phyloP scores from a whole-genome alignment of 805 yeast genomes.

The Jamesozyma jinghongensis region DNA sequence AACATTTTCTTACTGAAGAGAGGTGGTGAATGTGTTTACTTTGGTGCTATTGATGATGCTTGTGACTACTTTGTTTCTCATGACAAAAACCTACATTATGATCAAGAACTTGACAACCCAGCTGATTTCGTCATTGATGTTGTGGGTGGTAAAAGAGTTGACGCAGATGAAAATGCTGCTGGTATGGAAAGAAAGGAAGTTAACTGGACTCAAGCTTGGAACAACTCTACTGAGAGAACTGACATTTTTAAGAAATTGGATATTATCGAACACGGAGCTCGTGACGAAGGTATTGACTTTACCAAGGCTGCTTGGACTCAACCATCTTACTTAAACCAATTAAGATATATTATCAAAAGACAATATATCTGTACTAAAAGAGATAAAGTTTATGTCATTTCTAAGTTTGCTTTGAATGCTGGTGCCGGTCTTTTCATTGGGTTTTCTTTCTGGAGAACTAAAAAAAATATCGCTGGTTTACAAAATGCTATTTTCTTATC shows the following conservation, averaged over 20 bases:
- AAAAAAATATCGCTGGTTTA: constrained; percentile 44
- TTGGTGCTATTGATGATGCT: constrained; percentile 62
- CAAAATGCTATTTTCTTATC: constrained; percentile 54
- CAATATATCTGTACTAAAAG: constrained; percentile 45
- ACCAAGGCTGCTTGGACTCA: constrained; percentile 13
- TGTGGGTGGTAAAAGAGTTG: constrained; percentile 52
- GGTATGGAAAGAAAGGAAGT: neutral
- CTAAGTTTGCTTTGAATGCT: constrained; percentile 47
- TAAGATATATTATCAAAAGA: constrained; percentile 35
- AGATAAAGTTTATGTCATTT: constrained; percentile 50
- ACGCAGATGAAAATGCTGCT: constrained; percentile 1
- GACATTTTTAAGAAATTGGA: constrained; percentile 4
- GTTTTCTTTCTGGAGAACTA: constrained; percentile 59
- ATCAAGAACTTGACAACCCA: constrained; percentile 44
- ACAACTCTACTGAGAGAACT: constrained; percentile 10
- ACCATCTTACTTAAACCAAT: constrained; percentile 40
- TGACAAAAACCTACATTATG: constrained; percentile 52
- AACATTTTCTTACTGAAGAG: constrained; percentile 50
- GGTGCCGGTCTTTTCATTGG: constrained; percentile 62
- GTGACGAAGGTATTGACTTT: constrained; percentile 13
- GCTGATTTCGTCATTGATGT: constrained; percentile 68
- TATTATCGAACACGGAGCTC: constrained; percentile 14
- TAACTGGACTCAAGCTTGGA: constrained; percentile 21
- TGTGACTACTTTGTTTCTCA: constrained; percentile 43
- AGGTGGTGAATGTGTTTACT: constrained; percentile 66